Percentiles rank a stretch among this genome's conserved stretches.
phyloP scores from a whole-genome alignment of 768 basidiomycete species.

The Boletus sp. region DNA sequence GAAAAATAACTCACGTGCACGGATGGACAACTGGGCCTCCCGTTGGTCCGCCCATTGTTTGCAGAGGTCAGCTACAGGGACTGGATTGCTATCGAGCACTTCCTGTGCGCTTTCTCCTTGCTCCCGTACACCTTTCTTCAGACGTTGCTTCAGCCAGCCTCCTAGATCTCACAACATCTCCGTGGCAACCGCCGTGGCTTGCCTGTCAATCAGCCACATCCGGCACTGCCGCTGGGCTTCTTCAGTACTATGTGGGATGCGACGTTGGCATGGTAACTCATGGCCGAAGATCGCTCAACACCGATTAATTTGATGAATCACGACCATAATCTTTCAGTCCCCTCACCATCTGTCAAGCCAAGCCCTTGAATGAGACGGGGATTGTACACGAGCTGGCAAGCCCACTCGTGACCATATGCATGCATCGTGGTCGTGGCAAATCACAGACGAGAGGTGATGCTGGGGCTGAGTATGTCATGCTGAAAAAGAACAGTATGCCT shows the following conservation, averaged over 20 bases:
- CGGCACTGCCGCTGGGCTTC: neutral
- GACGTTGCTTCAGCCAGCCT: neutral
- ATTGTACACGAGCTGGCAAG: neutral
- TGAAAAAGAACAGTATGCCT: neutral
- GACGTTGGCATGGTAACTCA: neutral
- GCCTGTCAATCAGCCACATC: neutral
- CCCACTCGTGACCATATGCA: no score
- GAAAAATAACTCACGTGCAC: neutral
- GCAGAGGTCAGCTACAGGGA: neutral
- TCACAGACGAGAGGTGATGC: no score
- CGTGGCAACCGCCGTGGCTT: neutral
- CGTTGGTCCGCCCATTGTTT: neutral
- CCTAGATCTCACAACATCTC: neutral
- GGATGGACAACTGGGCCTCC: neutral
- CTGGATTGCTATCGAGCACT: neutral
- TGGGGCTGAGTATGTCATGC: no score
- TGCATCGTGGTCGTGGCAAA: no score
- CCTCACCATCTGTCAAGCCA: conserved; percentile 19
- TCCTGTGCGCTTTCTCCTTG: neutral
- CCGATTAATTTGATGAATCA: conserved; percentile 22
- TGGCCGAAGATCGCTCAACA: neutral
- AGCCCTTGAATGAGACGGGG: neutral
- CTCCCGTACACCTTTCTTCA: neutral
- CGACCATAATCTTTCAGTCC: conserved; percentile 16
- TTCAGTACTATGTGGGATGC: neutral